phyloP scores from a whole-genome alignment of 148 eudicot genomes.

The Dianthus caryophyllus region DNA sequence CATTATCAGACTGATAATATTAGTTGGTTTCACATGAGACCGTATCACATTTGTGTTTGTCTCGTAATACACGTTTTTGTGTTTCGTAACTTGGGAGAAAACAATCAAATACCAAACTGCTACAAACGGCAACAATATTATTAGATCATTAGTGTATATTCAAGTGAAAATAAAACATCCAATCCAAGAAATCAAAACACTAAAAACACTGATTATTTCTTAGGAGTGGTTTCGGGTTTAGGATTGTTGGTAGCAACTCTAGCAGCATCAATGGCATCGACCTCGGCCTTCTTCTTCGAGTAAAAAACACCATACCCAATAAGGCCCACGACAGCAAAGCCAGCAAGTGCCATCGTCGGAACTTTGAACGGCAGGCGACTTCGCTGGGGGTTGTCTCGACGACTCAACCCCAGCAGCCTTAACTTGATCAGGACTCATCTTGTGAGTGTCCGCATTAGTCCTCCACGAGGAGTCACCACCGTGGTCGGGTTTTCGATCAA shows the following conservation, averaged over 20 bases:
- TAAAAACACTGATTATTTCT: constrained; percentile 10
- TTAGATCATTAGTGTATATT: too few relatives aligned
- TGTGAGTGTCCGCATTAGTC: constrained; percentile 28
- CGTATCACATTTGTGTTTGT: too few relatives aligned
- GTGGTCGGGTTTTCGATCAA: background rate
- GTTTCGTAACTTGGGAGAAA: too few relatives aligned
- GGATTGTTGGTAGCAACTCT: constrained; percentile 35
- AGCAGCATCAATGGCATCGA: constrained; percentile 51
- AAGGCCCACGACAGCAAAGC: constrained; percentile 29
- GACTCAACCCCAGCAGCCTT: constrained; percentile 24
- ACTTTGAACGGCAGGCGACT: constrained; percentile 24
- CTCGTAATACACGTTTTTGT: too few relatives aligned
- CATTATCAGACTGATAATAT: too few relatives aligned
- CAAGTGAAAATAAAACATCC: too few relatives aligned
- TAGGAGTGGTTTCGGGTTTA: constrained; percentile 21
- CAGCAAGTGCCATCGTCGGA: constrained; percentile 37
- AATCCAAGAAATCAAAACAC: too few relatives aligned
- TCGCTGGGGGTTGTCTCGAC: constrained; percentile 27
- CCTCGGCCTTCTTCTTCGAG: constrained; percentile 49
- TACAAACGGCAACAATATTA: too few relatives aligned
- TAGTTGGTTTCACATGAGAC: too few relatives aligned
- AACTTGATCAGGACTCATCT: constrained; percentile 22
- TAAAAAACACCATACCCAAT: constrained; percentile 47
- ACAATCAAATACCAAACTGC: too few relatives aligned
- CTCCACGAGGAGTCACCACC: constrained; percentile 9